A percentile compares a stretch with the other conserved stretches of the same genome.
Conservation (phyloP, 2,329 filamentous ascomycete genomes). For the Aspergillus fischeri region DNA sequence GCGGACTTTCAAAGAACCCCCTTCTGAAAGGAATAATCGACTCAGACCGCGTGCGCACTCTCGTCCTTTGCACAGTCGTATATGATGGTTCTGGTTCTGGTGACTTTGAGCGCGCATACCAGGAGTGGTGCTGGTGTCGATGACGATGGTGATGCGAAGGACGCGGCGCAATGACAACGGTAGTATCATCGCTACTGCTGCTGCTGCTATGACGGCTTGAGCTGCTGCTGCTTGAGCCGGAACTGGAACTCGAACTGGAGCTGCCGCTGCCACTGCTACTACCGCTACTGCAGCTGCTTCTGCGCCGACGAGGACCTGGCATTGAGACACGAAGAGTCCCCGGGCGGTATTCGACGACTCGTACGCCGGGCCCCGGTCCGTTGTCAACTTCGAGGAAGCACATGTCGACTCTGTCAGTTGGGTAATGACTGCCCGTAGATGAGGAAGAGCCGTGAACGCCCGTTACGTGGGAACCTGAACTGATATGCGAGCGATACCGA, state of each 20-base stretch:
- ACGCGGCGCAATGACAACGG: neutral
- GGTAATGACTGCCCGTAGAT: neutral
- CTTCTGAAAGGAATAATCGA: neutral
- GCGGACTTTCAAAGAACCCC: neutral
- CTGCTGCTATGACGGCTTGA: slow-evolving; percentile 2
- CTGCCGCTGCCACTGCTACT: slow-evolving; percentile 1
- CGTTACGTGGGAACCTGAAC: neutral
- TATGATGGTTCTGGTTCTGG: neutral
- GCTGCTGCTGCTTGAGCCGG: slow-evolving; percentile 5
- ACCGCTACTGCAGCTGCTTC: neutral
- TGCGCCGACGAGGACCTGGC: slow-evolving; percentile 3
- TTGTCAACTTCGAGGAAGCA: slow-evolving; percentile 16
- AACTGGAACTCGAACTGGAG: neutral
- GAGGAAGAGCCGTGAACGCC: neutral
- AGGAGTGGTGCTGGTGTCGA: slow-evolving; percentile 1
- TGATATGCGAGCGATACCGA: neutral
- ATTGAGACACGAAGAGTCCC: slow-evolving; percentile 6
- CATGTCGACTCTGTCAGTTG: slow-evolving; percentile 3
- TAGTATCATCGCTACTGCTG: slow-evolving; percentile 1
- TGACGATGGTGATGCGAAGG: neutral
- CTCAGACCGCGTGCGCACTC: neutral
- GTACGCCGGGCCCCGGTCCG: slow-evolving; percentile 7
- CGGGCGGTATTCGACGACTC: slow-evolving; percentile 9
- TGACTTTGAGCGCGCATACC: neutral
- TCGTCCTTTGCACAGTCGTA: neutral